A percentile compares a stretch with the other conserved stretches of the same genome.
Evolutionary conservation across 495 filamentous ascomycete genomes (phyloP).

Genomic region (Neurospora sp.): DNA sequence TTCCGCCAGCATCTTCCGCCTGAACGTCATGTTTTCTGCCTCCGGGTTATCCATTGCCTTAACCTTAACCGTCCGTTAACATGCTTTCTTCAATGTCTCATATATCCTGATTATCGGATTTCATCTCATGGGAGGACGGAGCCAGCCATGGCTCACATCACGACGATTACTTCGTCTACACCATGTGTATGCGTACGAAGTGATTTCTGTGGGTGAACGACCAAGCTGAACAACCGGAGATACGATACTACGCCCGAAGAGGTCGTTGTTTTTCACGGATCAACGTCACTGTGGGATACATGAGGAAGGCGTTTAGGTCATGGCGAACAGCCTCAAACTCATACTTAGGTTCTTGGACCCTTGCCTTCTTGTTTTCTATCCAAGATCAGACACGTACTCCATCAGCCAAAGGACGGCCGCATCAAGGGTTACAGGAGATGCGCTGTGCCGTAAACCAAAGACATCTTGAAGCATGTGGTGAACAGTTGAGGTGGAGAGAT

Average conservation of each 20-base stretch:
- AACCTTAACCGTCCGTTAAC: neutral
- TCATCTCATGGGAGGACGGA: neutral
- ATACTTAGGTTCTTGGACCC: neutral
- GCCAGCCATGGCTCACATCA: neutral
- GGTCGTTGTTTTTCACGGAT: neutral
- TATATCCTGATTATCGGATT: neutral
- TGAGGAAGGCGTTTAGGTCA: neutral
- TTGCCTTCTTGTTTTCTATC: neutral
- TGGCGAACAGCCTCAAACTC: neutral
- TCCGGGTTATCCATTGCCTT: neutral
- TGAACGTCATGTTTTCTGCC: neutral
- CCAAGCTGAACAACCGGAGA: neutral
- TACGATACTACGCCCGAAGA: neutral
- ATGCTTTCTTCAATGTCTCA: neutral
- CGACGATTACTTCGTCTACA: neutral
- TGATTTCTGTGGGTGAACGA: neutral
- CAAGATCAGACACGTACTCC: neutral
- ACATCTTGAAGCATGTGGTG: neutral
- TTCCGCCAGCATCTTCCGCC: neutral
- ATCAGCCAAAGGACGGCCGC: neutral
- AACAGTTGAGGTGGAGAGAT: neutral
- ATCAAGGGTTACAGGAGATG: neutral
- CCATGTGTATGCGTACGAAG: neutral
- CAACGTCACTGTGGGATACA: neutral
- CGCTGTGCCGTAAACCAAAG: neutral